Percentiles rank a stretch among this genome's conserved stretches.
Conservation (phyloP, 192 early-diverging fungal genomes). For the Pilaira anomala region DNA sequence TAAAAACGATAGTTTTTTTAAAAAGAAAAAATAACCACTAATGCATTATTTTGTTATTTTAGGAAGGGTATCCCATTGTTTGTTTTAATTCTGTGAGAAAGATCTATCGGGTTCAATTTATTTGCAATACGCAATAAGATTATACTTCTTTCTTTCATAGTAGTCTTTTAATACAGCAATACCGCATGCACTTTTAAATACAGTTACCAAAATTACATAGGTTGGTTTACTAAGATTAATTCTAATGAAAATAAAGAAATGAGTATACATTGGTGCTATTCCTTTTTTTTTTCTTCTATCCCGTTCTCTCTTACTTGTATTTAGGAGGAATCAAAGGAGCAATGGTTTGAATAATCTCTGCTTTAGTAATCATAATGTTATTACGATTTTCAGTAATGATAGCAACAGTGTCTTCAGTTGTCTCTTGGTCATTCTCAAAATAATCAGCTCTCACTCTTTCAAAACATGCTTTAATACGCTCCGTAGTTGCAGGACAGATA, state of each 20-base stretch:
- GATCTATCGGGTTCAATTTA: slow-evolving; percentile 28
- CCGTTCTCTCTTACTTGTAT: slow-evolving; percentile 24
- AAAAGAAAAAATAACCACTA: not conserved
- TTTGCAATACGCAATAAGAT: slow-evolving; percentile 23
- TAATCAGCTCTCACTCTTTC: slow-evolving; percentile 1
- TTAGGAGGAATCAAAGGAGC: slow-evolving; percentile 27
- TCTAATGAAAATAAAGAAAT: slow-evolving; percentile 6
- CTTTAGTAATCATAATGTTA: slow-evolving; percentile 31
- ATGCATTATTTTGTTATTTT: slow-evolving; percentile 19
- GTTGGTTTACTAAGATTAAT: slow-evolving; percentile 41
- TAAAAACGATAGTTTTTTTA: not conserved
- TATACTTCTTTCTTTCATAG: slow-evolving; percentile 44
- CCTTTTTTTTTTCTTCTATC: not conserved
- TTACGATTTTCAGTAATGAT: slow-evolving; percentile 44
- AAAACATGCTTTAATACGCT: slow-evolving; percentile 30
- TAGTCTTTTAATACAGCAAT: slow-evolving; percentile 40
- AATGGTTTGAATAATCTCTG: slow-evolving; percentile 29
- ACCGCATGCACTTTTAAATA: slow-evolving; percentile 51
- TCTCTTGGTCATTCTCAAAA: not conserved
- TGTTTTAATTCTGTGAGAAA: slow-evolving; percentile 59
- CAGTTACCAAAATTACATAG: slow-evolving; percentile 39
- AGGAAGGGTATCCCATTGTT: slow-evolving; percentile 46
- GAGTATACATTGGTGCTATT: not conserved
- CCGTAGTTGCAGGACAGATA: slow-evolving; percentile 33
- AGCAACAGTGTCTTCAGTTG: slow-evolving; percentile 31